Percentiles rank a stretch among this genome's conserved stretches.
Evolutionary conservation across 2,329 filamentous ascomycete species (phyloP).

Genomic region (Dactylellina sp.): DNA sequence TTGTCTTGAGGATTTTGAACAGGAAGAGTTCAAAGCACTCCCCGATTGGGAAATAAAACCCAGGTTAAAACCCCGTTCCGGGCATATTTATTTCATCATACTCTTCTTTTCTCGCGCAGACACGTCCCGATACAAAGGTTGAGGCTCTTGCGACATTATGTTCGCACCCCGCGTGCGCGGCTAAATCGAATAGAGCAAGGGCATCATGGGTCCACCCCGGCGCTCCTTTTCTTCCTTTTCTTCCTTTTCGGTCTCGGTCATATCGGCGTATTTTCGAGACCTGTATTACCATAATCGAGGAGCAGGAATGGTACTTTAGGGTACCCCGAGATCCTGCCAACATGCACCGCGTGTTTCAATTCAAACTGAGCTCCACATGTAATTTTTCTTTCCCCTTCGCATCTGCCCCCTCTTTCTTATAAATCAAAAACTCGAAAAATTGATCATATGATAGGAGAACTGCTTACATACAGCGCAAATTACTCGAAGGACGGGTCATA

Average conservation of each 20-base stretch:
- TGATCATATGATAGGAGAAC: not conserved
- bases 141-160: conserved; percentile 45
- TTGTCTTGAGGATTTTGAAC: conserved; percentile 39
- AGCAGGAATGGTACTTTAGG: not conserved
- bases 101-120: conserved; percentile 1
- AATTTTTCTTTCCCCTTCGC: not conserved
- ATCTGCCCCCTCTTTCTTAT: conserved; percentile 33
- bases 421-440: conserved; percentile 32
- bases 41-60: conserved; percentile 43
- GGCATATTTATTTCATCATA: not conserved
- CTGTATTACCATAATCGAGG: conserved; percentile 6
- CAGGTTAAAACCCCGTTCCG: not conserved
- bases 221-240: conserved; percentile 2
- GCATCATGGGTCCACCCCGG: conserved; percentile 15
- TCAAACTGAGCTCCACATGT: conserved; percentile 18
- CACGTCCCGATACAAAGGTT: conserved; percentile 5
- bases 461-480: conserved; percentile 6
- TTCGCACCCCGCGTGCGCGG: conserved; percentile 51
- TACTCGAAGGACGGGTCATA: conserved; percentile 2
- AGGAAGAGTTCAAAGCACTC: conserved; percentile 43
- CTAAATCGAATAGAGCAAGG: conserved; percentile 39
- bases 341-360: conserved; percentile 24
- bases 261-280: conserved; percentile 39
- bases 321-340: not conserved
- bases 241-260: conserved; percentile 23